Conservation (phyloP, 2,329 filamentous ascomycete genomes). For the Fusarium buxicola region DNA sequence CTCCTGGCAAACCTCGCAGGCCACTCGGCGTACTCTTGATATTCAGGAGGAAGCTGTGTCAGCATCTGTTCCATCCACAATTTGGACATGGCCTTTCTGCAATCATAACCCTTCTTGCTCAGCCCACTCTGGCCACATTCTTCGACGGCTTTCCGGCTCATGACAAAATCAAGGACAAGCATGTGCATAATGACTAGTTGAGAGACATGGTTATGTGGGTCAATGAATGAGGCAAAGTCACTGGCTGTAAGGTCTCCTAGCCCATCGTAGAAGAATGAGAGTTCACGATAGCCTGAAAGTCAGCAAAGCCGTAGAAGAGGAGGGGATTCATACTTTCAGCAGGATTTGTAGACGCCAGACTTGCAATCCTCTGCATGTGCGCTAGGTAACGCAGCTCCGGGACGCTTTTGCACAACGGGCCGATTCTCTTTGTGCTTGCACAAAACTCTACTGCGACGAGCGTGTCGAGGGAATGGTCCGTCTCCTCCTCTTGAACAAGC, state of each 20-base stretch:
- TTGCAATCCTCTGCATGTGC: conserved; percentile 47
- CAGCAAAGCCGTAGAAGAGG: neutral
- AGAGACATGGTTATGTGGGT: conserved; percentile 47
- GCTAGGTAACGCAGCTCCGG: conserved; percentile 49
- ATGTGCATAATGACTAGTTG: conserved; percentile 55
- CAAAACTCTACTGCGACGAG: conserved; percentile 45
- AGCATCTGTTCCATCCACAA: conserved; percentile 55
- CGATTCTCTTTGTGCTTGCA: conserved; percentile 45
- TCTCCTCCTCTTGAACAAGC: conserved; percentile 25
- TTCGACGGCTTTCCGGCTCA: conserved; percentile 40
- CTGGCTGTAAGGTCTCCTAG: conserved; percentile 44
- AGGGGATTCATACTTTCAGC: conserved; percentile 44
- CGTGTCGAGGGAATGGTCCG: conserved; percentile 28
- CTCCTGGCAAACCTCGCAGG: conserved; percentile 42
- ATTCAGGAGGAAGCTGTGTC: conserved; percentile 46
- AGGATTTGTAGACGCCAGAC: conserved; percentile 40
- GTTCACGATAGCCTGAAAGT: conserved; percentile 42
- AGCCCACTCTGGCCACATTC: conserved; percentile 2
- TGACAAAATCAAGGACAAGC: conserved; percentile 49
- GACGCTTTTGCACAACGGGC: conserved; percentile 47
- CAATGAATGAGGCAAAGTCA: conserved; percentile 50
- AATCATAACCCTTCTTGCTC: conserved; percentile 31
- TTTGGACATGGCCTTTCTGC: conserved; percentile 47
- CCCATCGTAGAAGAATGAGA: conserved; percentile 46
- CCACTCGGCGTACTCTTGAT: conserved; percentile 51